Evolutionary conservation across 129 eudicot species (phyloP).

Genomic region (Heracleum sosnowskyi): DNA sequence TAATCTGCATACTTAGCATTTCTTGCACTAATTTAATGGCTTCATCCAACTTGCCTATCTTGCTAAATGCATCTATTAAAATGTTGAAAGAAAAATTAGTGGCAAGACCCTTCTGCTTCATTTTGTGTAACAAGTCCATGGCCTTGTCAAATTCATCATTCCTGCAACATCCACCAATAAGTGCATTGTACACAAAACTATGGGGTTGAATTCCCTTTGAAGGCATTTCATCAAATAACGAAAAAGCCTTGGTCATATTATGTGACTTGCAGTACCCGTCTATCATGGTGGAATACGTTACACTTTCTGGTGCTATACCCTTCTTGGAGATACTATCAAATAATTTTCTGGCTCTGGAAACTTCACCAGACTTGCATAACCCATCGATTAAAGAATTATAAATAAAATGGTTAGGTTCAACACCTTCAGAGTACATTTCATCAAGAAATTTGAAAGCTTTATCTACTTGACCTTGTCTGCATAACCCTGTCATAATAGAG

Average conservation of each 20-base stretch:
- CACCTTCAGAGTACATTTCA: conserved; percentile 25
- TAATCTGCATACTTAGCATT: conserved; percentile 12
- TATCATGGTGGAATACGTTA: conserved; percentile 26
- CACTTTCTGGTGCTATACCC: conserved; percentile 20
- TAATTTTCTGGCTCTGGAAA: conserved; percentile 23
- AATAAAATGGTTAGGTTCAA: conserved; percentile 27
- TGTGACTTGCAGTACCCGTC: conserved; percentile 35
- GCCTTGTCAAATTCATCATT: conserved; percentile 29
- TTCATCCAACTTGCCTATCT: conserved; percentile 25
- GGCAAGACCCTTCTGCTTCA: conserved; percentile 23
- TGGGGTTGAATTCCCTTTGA: conserved; percentile 26
- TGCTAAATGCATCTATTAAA: conserved; percentile 24
- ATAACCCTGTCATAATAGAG: conserved; percentile 27
- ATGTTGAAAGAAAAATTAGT: conserved; percentile 19
- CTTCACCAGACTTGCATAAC: conserved; percentile 30
- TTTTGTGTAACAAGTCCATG: conserved; percentile 18
- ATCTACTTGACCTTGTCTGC: conserved; percentile 23
- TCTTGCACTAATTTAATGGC: conserved; percentile 19
- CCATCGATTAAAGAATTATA: conserved; percentile 31
- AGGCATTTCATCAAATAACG: conserved; percentile 27
- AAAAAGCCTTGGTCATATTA: conserved; percentile 30
- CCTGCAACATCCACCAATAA: conserved; percentile 33
- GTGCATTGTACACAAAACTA: conserved; percentile 26
- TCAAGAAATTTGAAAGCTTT: conserved; percentile 16
- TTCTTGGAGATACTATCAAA: conserved; percentile 20